Evolutionary conservation across 148 eudicot species (phyloP), one percentile per base, ranked within the genome.

Genomic region (Camellia lanceoleosa): DNA sequence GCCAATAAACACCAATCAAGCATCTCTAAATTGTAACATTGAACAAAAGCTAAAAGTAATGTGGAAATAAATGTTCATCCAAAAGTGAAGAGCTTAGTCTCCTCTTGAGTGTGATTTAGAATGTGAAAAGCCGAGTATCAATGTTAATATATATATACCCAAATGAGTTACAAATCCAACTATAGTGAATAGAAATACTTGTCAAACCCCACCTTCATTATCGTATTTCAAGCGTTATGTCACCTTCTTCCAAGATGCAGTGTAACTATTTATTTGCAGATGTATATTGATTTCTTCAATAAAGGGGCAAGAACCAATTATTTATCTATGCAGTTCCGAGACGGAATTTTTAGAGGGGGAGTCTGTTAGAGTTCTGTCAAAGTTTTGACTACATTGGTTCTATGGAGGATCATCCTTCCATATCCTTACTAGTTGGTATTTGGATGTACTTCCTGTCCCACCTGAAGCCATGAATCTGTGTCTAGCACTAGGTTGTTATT

Each of bases 381-480:
- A 30, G 38, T 30, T 30, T 30, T 30, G 38, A 30, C 38, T 30
- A 30, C 38, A 30, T 30, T 30, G 38, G 38, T 30, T 30, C 38
- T 30, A 30, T 30, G 38, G 1, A 30, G 38, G 38, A 30, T 30
- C 38, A 30, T 30, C 38, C 38, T 30, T 30, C 38, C 18, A 51
- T 38, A 49, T 52, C 55, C 56, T 49, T 4, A 68, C 68, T 83
- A 73, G 70, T 79, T 71, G 76, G 71, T 18, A 58, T 84, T 79
- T 54, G 97, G 90, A 88, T 81, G 68, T 69, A 96, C 83, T 83
- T 93, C 90, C 77, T 91, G 86, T 73, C 98, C 98, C 64, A 90
- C 97, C 56, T 68, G 84, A 78, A 93, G 78, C 93, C 92, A 85
- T 42, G 86, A 74, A 67, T 88, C 86, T 47, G 56, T 30, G 1